Percentiles rank a stretch among this genome's conserved stretches.
Conservation (phyloP, 2,329 filamentous ascomycete genomes). For the Exophiala sideris region DNA sequence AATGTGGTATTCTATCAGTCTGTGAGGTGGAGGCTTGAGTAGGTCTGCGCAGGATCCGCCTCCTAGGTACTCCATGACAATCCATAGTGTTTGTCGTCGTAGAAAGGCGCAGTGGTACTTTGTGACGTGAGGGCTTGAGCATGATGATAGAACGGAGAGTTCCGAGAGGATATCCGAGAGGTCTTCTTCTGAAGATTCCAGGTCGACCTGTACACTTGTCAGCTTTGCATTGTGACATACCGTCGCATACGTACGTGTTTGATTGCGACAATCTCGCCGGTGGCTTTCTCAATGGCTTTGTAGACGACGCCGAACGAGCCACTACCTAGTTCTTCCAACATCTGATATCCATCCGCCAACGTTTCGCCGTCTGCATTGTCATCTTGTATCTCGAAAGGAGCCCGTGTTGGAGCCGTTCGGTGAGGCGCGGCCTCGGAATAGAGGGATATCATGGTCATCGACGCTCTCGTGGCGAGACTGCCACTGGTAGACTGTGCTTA, state of each 20-base stretch:
- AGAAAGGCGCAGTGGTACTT: slow-evolving; percentile 96
- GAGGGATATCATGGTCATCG: slow-evolving; percentile 16
- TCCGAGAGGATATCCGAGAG: slow-evolving; percentile 98
- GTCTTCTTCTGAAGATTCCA: slow-evolving; percentile 97
- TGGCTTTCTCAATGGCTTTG: slow-evolving; percentile 87
- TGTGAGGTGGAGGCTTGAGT: slow-evolving; percentile 48
- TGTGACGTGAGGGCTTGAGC: slow-evolving; percentile 84
- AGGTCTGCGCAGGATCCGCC: slow-evolving; percentile 93
- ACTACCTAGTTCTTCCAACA: slow-evolving; percentile 92
- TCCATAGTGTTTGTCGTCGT: slow-evolving; percentile 96
- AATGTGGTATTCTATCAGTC: slow-evolving; percentile 77
- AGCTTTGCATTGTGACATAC: background rate
- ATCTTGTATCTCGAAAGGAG: slow-evolving; percentile 23
- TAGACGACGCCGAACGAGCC: slow-evolving; percentile 96
- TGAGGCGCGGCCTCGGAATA: slow-evolving; percentile 20
- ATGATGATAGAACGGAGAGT: slow-evolving; percentile 91
- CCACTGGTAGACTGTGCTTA: too few relatives aligned
- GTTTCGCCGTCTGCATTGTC: slow-evolving; percentile 27
- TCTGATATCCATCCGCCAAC: slow-evolving; percentile 73
- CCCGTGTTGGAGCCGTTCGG: slow-evolving; percentile 4
- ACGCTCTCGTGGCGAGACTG: background rate
- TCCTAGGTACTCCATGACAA: slow-evolving; percentile 97
- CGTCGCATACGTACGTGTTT: slow-evolving; percentile 69
- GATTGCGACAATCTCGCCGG: slow-evolving; percentile 90
- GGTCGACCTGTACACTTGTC: slow-evolving; percentile 69